Evolutionary conservation across 1,284 basidiomycete species (phyloP), one percentile per base, ranked within the genome.

Genomic region (Sporisorium exsertum): DNA sequence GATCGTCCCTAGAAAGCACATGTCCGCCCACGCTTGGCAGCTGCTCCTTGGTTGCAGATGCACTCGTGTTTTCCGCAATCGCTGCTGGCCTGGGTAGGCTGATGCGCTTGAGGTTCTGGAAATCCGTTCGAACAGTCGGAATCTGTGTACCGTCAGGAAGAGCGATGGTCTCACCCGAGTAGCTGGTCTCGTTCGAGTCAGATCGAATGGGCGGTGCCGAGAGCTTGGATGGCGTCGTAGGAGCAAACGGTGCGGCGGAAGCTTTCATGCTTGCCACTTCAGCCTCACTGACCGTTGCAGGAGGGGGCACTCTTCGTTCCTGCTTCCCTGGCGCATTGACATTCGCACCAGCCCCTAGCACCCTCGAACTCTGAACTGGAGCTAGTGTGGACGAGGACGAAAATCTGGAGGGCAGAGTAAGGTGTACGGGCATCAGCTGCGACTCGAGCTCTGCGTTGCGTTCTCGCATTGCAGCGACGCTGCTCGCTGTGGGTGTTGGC

Each of bases 401-500:
- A 24, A 72, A 64, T 1, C 52, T 54, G 4, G 70, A 60, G 0
- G 75, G 75, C 5, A 66, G 63, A 16, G 71, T 55, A 20, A 79
- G 78, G 24, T 40, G 53, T 13, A 79, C 58, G 1, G 78, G 72
- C 13, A 64, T 43, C 27, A 77, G 61, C 50, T 65, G 58, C 22
- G 51, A 26, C 40, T 74, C 64, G 5, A 68, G 53, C 26, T 55
- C 35, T 6, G 74, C 62, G 27, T 68, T 61, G 15, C 67, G 59
- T 29, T 64, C 65, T 10, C 63, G 58, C 33, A 42, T 63, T 0
- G 78, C 78, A 3, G 78, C 76, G 5, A 80, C 60, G 45, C 78
- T 80, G 54, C 76, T 78, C 2, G 72, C 76, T 2, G 76, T 80
- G 3, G 78, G 78, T 5, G 78, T 80, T 3, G 68, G 76, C 18